Evolutionary conservation across 495 filamentous ascomycete genomes (phyloP).

Genomic region (Neurospora hispaniola): DNA sequence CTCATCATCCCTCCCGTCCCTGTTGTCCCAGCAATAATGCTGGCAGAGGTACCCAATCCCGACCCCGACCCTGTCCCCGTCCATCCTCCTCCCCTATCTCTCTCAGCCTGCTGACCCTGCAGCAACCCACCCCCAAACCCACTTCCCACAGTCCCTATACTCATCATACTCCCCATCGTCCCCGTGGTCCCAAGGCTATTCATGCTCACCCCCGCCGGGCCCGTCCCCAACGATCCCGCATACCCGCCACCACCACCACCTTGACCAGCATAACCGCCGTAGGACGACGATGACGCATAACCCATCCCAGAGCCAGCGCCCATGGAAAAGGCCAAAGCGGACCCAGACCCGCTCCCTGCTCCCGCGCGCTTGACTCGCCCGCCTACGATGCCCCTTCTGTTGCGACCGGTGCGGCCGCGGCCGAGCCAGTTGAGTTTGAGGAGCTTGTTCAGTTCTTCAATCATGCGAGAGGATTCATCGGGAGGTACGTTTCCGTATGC

Average conservation of each 20-base stretch:
- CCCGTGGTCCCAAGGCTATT: not conserved
- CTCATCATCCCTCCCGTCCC: not conserved
- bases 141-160: not conserved
- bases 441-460: slow-evolving; percentile 72
- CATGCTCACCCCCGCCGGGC: not conserved
- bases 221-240: not conserved
- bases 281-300: not conserved
- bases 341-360: not conserved
- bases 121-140: not conserved
- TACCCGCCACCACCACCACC: not conserved
- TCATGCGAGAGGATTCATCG: slow-evolving; percentile 65
- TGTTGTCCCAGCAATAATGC: not conserved
- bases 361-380: slow-evolving; percentile 27
- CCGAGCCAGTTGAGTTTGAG: slow-evolving; percentile 96
- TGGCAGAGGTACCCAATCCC: not conserved
- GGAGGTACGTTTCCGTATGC: slow-evolving; percentile 4
- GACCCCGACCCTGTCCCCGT: not conserved
- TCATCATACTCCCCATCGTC: not conserved
- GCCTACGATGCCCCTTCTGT: slow-evolving; percentile 76
- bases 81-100: not conserved
- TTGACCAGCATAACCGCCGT: not conserved
- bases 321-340: not conserved
- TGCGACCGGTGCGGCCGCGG: slow-evolving; percentile 77
- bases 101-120: not conserved
- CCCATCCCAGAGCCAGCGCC: not conserved